These are phyloP conservation scores for Phoma sp. DNA, from an alignment of 2,329 filamentous ascomycete genomes.

Conservation along the genomic window DNA sequence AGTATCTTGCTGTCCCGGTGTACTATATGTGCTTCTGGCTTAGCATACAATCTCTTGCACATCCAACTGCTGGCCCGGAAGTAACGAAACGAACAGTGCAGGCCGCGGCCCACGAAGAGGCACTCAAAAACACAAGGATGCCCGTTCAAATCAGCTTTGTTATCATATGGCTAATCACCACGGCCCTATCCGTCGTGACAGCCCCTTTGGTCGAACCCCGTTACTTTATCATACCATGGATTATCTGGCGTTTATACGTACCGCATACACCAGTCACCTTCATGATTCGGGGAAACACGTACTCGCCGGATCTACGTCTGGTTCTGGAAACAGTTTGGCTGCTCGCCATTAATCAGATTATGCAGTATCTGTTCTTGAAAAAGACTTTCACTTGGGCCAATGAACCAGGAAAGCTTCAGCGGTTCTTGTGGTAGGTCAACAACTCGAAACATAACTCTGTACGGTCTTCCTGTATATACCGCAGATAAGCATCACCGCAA, in stretches of 20 bases:
- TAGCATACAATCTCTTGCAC: conserved; percentile 68
- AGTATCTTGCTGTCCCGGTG: conserved; percentile 71
- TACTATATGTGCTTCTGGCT: conserved; percentile 77
- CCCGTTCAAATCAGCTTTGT: conserved; percentile 55
- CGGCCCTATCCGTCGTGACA: conserved; percentile 79
- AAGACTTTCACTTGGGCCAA: conserved; percentile 72
- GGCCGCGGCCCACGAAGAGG: conserved; percentile 10
- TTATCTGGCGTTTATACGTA: conserved; percentile 86
- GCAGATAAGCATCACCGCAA: too few species aligned
- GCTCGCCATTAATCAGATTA: conserved; percentile 67
- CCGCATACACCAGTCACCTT: conserved; percentile 55
- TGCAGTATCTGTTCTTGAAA: conserved; percentile 75
- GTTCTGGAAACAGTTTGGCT: conserved; percentile 76
- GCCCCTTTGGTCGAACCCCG: conserved; percentile 93
- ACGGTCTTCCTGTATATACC: too few species aligned
- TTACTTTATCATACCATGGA: conserved; percentile 95
- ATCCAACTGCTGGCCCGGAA: conserved; percentile 4
- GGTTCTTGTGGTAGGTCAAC: conserved; percentile 74
- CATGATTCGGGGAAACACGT: conserved; percentile 5
- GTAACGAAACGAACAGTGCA: background rate
- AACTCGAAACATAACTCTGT: too few species aligned
- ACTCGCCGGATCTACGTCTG: conserved; percentile 51
- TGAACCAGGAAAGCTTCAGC: conserved; percentile 68
- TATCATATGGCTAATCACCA: conserved; percentile 71
- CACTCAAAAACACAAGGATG: conserved; percentile 10